Evolutionary conservation across 1,139 yeast genomes (phyloP), one percentile per base, ranked within the genome.

Genomic region (Geotrichum siamense): DNA sequence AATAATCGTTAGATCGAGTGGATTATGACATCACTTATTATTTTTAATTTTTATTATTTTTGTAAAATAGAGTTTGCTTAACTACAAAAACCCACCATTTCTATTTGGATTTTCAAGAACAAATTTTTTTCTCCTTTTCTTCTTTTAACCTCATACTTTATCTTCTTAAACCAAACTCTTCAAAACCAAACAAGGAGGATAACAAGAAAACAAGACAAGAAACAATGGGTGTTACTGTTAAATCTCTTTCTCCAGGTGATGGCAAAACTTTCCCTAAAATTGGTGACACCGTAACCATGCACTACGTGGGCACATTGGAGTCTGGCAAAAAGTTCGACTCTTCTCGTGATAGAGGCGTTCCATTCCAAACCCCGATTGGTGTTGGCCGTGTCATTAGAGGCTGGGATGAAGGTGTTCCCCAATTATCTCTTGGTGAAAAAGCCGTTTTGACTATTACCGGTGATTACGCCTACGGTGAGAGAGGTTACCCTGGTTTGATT

Each of bases 321-420:
- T 83, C 83, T 65, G 97, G 97, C 59, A 83, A 82, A 70, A 85
- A 85, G 69, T 91, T 91, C 64, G 97, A 91, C 69, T 84, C 95
- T 48, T 87, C 96, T 39, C 76, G 87, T 58, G 94, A 83, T 71
- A 80, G 96, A 70, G 94, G 94, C 59, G 76, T 80, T 67, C 96
- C 97, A 53, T 89, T 91, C 79, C 86, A 85, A 65, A 83, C 94
- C 67, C 70, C 72, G 66, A 83, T 89, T 64, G 97, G 97, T 64
- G 94, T 83, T 55, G 96, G 97, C 50, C 94, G 83, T 70, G 96
- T 89, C 53, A 89, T 89, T 69, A 75, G 77, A 60, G 97, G 97
- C 53, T 89, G 97, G 97, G 97, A 89, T 64, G 83, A 78, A 61
- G 94, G 82, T 52, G 83, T 86, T 62, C 95, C 94, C 47, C 81